Evolutionary conservation across 345 rosid species (phyloP).

Genomic region (Linum tenue): DNA sequence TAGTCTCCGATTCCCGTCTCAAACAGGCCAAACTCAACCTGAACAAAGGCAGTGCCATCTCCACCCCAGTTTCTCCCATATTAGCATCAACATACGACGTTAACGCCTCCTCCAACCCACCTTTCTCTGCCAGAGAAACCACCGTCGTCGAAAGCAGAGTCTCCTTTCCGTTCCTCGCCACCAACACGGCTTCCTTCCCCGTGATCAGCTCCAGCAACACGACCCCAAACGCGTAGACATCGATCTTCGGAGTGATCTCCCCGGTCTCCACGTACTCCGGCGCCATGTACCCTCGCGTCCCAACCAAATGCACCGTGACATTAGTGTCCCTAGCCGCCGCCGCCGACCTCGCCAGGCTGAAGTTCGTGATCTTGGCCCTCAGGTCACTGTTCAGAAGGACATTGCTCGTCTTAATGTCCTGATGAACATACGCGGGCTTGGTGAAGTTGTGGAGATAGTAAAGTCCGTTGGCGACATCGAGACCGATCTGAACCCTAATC

Average conservation of each 20-base stretch:
- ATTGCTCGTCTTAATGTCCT: conserved; percentile 34
- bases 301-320: conserved; percentile 3
- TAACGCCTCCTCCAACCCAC: conserved; percentile 20
- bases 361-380: conserved; percentile 41
- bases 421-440: conserved; percentile 35
- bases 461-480: conserved; percentile 44
- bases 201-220: conserved; percentile 36
- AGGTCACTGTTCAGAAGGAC: conserved; percentile 24
- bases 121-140: conserved; percentile 11
- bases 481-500: conserved; percentile 34
- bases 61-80: background rate
- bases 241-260: conserved; percentile 29
- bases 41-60: conserved; percentile 16
- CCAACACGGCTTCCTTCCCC: conserved; percentile 28
- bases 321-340: conserved; percentile 3
- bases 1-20: conserved; percentile 20
- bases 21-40: conserved; percentile 30
- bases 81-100: conserved; percentile 21
- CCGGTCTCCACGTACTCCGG: conserved; percentile 27
- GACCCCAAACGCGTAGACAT: conserved; percentile 37
- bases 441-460: conserved; percentile 46
- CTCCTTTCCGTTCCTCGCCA: conserved; percentile 20
- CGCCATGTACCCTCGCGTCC: conserved; percentile 31
- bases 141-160: conserved; percentile 20
- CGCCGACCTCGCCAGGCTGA: conserved; percentile 29